Conservation (phyloP, 768 basidiomycete genomes). For the Agrocybe praecox region DNA sequence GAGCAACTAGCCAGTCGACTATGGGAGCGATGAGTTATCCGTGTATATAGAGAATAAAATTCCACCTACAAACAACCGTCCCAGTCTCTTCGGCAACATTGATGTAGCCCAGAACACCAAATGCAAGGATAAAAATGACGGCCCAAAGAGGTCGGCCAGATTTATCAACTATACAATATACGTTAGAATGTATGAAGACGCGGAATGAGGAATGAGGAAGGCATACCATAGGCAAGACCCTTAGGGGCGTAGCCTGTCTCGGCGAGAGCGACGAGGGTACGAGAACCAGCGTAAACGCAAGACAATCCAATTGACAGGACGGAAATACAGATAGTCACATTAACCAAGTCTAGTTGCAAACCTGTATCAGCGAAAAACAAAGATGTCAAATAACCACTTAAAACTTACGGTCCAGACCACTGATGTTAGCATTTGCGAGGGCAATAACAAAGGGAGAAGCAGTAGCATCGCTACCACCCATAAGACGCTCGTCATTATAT, state of each 20-base stretch:
- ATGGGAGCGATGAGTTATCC: not conserved
- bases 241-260: conserved; percentile 51
- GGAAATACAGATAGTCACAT: conserved; percentile 46
- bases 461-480: conserved; percentile 39
- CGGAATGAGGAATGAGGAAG: not conserved
- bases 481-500: conserved; percentile 35
- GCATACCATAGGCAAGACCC: conserved; percentile 37
- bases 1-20: conserved; percentile 47
- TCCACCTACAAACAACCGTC: conserved; percentile 37
- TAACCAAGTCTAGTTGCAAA: conserved; percentile 35
- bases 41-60: not conserved
- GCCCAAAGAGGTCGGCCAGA: conserved; percentile 47
- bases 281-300: conserved; percentile 47
- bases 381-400: not conserved
- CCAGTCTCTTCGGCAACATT: conserved; percentile 35
- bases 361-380: not conserved
- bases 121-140: conserved; percentile 36
- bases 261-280: conserved; percentile 46
- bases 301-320: conserved; percentile 49
- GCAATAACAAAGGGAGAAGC: conserved; percentile 50
- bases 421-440: conserved; percentile 39
- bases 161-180: conserved; percentile 35
- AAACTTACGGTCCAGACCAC: conserved; percentile 41
- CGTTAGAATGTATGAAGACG: not conserved
- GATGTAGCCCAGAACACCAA: conserved; percentile 42